Base-by-base conservation (phyloP, 176 grass and related monocot species). In the Bonia amplexicaulis region DNA sequence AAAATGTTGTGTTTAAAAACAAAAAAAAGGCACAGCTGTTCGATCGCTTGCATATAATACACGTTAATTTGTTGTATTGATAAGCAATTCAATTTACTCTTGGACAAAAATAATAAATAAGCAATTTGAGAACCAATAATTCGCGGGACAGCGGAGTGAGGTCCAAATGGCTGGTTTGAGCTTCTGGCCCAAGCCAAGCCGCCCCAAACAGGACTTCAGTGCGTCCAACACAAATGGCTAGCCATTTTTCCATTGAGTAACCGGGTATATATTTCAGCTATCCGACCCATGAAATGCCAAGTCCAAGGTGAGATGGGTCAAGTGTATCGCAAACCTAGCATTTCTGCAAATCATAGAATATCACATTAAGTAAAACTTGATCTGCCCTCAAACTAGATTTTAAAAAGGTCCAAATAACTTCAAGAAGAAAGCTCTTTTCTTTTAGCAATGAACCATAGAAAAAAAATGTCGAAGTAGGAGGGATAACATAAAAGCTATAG, bases 401-500 rank as follows among this genome's bases (percentile, higher is more conserved):
- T 6, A 46, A 25, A 48, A 55, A 49, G 13, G 54, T 17, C 17
- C 23, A 74, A 25, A 45, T 39, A 72, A 37, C 55, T 74, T 13
- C 53, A 22, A 6, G 14, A 54, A 48, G 37, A 59, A 60, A 76
- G 2, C 35, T 72, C 42, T 49, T 41, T 75, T 59, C 54, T 48
- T 87, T 69, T 25, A 59, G 61, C 26, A 67, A 65, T 14, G 7
- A 47, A 47, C 70, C 6, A 39, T 46, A 68, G 9, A 81, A 58
- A 68, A 68, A 33, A n/a, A 10, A 8, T 69, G 39, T 25, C 16
- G 71, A 71, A 88, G 29, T 51, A 71, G 12, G 27, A 31, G 64
- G 45, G 80, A 77, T 88, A 88, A 88, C 22, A 77, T 77, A 77
- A 71, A 77, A 70, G 29, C 42, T 76, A 69, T 69, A 69, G 62